Conservation (phyloP, 2,329 filamentous ascomycete genomes). For the Daldinia sp. region DNA sequence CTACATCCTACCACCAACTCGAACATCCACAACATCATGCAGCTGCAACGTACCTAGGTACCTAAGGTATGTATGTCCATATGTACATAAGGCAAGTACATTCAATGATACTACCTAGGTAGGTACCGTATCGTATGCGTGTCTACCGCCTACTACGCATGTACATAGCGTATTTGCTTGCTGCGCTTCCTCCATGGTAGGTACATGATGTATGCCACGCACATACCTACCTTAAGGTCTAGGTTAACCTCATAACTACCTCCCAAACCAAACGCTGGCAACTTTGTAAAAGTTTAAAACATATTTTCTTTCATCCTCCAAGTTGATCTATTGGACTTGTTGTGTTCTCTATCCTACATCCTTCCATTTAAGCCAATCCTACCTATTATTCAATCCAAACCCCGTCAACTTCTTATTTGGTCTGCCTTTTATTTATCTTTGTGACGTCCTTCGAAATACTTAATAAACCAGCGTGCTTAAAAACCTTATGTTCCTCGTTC, state of each 20-base stretch:
- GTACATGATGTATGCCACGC: slow-evolving; percentile 3
- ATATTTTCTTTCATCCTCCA: not conserved
- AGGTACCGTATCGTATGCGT: not conserved
- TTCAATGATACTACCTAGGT: not conserved
- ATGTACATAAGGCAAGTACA: slow-evolving; percentile 4
- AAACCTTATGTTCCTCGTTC: slow-evolving; percentile 7
- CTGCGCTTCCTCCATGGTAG: no score
- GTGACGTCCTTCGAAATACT: not conserved
- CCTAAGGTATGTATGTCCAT: not conserved
- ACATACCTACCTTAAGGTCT: not conserved
- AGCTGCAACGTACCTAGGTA: not conserved
- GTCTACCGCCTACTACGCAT: not conserved
- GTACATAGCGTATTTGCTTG: not conserved
- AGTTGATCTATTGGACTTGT: not conserved
- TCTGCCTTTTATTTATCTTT: not conserved
- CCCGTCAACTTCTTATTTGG: slow-evolving; percentile 2
- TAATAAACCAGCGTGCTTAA: not conserved
- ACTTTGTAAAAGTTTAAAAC: not conserved
- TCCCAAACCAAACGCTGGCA: not conserved
- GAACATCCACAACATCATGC: slow-evolving; percentile 1
- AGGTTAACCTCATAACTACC: not conserved
- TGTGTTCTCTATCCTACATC: not conserved
- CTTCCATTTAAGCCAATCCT: not conserved
- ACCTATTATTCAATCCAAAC: not conserved
- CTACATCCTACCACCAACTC: not conserved